These are phyloP conservation scores for Mycena maculata DNA, from an alignment of 768 basidiomycete species.

Conservation along the genomic window DNA sequence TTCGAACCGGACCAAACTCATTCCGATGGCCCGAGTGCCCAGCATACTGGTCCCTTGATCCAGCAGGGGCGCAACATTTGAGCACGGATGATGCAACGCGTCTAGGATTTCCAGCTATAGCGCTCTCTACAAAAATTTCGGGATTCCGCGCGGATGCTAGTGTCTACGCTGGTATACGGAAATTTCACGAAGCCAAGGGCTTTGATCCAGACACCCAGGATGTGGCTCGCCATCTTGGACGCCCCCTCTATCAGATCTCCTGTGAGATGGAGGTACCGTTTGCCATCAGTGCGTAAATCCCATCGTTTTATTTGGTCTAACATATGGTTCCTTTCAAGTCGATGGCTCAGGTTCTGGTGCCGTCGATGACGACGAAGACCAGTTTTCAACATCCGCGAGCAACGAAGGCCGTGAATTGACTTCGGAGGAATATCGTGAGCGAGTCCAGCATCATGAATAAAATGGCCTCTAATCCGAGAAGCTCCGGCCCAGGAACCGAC, in stretches of 20 bases:
- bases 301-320: no score
- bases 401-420: no score
- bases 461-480: no score
- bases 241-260: neutral
- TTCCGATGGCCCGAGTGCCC: constrained; percentile 1
- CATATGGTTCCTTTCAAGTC: no score
- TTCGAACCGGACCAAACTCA: neutral
- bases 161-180: neutral
- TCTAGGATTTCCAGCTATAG: neutral
- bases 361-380: no score
- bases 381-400: no score
- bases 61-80: neutral
- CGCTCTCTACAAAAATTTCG: neutral
- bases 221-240: neutral
- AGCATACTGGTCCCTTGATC: neutral
- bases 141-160: neutral
- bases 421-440: no score
- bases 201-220: constrained; percentile 13
- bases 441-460: no score
- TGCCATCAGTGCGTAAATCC: no score
- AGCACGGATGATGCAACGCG: neutral
- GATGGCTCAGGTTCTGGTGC: no score
- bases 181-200: constrained; percentile 4
- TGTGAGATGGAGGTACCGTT: neutral
- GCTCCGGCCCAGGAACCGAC: no score